A percentile compares a stretch with the other conserved stretches of the same genome.
phyloP scores from a whole-genome alignment of 2,329 filamentous ascomycete genomes.

The Salinomyces thailandicus region DNA sequence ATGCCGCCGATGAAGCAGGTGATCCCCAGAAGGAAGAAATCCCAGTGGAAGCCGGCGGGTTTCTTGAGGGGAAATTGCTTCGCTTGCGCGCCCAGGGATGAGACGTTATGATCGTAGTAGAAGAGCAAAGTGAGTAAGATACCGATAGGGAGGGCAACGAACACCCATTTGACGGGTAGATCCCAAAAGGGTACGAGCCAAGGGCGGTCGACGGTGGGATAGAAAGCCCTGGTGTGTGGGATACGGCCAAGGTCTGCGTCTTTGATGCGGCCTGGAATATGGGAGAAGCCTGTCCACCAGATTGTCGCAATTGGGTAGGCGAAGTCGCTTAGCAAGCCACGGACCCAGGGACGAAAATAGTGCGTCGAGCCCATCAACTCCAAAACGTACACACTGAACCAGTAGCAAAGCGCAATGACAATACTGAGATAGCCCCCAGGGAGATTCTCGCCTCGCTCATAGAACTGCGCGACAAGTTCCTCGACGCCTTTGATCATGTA shows the following conservation, averaged over 20 bases:
- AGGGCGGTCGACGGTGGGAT: constrained; percentile 34
- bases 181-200: constrained; percentile 47
- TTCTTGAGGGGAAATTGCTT: constrained; percentile 47
- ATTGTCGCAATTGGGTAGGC: constrained; percentile 43
- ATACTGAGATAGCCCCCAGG: constrained; percentile 40
- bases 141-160: constrained; percentile 44
- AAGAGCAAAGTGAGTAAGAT: constrained; percentile 45
- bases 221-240: constrained; percentile 36
- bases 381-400: constrained; percentile 40
- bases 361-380: constrained; percentile 40
- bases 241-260: constrained; percentile 33
- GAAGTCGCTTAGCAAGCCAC: constrained; percentile 42
- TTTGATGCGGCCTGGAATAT: constrained; percentile 40
- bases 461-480: constrained; percentile 44
- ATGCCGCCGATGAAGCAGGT: constrained; percentile 47
- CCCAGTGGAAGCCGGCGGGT: constrained; percentile 52
- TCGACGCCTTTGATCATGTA: constrained; percentile 49
- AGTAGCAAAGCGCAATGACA: constrained; percentile 43
- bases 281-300: constrained; percentile 45
- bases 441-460: constrained; percentile 21
- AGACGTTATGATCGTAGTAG: constrained; percentile 49
- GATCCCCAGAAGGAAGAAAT: constrained; percentile 47
- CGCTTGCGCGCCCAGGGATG: constrained; percentile 46
- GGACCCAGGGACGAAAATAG: constrained; percentile 34
- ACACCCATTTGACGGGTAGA: constrained; percentile 42